Conservation (phyloP, 1,284 basidiomycete genomes). For the Rhodotorula mucilaginosa region DNA sequence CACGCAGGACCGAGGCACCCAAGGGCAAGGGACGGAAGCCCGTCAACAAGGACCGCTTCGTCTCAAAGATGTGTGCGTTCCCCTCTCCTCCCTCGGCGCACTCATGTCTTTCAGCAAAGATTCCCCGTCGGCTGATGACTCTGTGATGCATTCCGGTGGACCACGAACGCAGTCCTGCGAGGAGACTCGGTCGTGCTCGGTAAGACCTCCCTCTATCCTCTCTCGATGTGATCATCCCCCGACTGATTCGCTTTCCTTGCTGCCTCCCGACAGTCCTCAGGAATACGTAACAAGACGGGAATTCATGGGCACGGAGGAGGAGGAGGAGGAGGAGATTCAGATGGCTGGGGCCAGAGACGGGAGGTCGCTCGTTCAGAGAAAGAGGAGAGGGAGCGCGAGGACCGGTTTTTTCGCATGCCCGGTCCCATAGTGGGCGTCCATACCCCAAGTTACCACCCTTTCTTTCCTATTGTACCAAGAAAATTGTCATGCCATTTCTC, state of each 20-base stretch:
- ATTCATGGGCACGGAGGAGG: neutral
- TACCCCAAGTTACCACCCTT: too few species aligned
- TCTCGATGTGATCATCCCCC: neutral
- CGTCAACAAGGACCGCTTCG: constrained; percentile 97
- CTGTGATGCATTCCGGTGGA: neutral
- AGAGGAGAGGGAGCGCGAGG: too few species aligned
- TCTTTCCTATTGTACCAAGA: too few species aligned
- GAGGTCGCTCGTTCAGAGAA: too few species aligned
- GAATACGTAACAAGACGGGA: constrained; percentile 28
- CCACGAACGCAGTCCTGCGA: constrained; percentile 40
- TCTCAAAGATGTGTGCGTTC: constrained; percentile 84
- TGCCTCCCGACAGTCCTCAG: constrained; percentile 28
- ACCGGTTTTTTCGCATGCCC: too few species aligned
- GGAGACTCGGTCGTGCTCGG: constrained; percentile 94
- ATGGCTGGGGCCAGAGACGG: too few species aligned
- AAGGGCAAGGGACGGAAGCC: constrained; percentile 99
- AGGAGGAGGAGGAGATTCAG: too few species aligned
- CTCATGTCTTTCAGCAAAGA: neutral
- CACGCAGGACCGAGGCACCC: constrained; percentile 99
- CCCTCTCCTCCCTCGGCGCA: too few species aligned
- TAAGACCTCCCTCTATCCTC: constrained; percentile 46
- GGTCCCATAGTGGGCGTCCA: too few species aligned
- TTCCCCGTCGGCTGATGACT: too few species aligned
- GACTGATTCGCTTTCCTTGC: neutral
- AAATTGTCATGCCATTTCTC: too few species aligned